Evolutionary conservation across 139 green algal species (phyloP), one percentile per base, ranked within the genome.

Genomic region (Chlamydomonas sphaeroides): DNA sequence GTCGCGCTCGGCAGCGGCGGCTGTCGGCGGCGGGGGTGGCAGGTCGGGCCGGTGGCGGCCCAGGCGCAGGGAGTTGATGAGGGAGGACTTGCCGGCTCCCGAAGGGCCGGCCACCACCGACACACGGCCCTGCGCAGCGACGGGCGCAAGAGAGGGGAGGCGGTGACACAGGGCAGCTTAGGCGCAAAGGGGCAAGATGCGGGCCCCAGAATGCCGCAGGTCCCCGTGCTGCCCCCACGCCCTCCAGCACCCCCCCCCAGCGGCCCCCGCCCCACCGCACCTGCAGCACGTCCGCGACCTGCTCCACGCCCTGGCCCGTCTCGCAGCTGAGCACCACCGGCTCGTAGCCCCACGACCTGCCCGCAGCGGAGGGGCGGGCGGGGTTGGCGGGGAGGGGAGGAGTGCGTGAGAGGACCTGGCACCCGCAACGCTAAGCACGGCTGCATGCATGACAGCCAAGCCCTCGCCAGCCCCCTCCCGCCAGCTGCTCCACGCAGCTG

Each of bases 11-110:
- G 21, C 25, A 3, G 69, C 32, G 33, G 5, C 69, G 33, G 53
- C 14, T 53, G 26, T 6, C 25, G 21, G 39, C n/a, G 26, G 42
- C 23, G 38, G 39, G 3, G 28, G 32, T 20, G 51, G 42, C 49
- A 80, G 67, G 71, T 90, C 86, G 32, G 82, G 69, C 1, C 86
- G 63, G 80, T 91, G 87, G 5, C 83, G 66, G 2, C 87, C 87
- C 49, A 88, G 49, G 18, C 84, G 78, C 62, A 98, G 82, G 0
- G 91, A 89, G 84, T 99, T 99, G 83, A 99, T 99, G 42, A 99
- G 88, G 10, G 89, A 95, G 7, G 92, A 97, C 87, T 99, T 99
- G 70, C 97, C 97, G 17, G 96, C 96, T 0, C 95, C 96, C 33
- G 92, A 97, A 7, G 97, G 97, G 23, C 97, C 97, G 1, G 96